Base-by-base conservation (phyloP, 768 basidiomycete genomes). In the Leccinum olivaceopallidum region DNA sequence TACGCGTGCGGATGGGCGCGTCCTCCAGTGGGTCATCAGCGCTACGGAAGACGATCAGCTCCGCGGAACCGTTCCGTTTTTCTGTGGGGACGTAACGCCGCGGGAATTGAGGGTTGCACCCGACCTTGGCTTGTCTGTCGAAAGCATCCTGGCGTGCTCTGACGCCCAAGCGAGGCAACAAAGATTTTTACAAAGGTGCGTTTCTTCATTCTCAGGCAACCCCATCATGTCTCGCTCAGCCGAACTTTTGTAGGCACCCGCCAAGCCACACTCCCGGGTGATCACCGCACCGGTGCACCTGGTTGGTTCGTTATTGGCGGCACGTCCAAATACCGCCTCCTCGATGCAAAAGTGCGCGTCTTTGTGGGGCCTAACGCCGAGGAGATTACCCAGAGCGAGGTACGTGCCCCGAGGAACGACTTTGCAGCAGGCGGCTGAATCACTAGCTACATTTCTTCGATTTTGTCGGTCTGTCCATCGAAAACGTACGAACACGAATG, bases 131-230 rank as follows among this genome's bases (percentile, higher is more conserved):
- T n/a, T 78, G 85, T 58, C 78, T 88, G 3, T 91, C 90, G 34
- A 95, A 94, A 70, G 95, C 95, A 22, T 93, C 91, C 0, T 81
- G 96, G 58, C 80, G 85, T 26, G 84, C 94, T 2, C 78, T 98
- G 54, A 94, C 89, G 0, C 80, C 92, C 0, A 98, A 98, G 73
- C 78, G 87, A 52, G 96, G 85, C 16, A 97, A 97, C 78, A 98
- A 98, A 69, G 94, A 99, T 71, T 98, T 82, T 72, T 98, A 97
- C 82, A 98, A 98, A 76, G 96, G 96, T 90, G 7, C n/a, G 76
- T 54, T 8, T 39, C 44, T 18, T 54, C 22, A 22, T 22, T 22
- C 52, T 1, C n/a, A 58, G 5, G 30, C 51, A 10, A 22, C 16
- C 60, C 32, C 32, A 7, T 8, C 30, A 5, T 18, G 14, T 20